phyloP scores from a whole-genome alignment of 1,284 basidiomycete species.

The Ustilago cynodontis region DNA sequence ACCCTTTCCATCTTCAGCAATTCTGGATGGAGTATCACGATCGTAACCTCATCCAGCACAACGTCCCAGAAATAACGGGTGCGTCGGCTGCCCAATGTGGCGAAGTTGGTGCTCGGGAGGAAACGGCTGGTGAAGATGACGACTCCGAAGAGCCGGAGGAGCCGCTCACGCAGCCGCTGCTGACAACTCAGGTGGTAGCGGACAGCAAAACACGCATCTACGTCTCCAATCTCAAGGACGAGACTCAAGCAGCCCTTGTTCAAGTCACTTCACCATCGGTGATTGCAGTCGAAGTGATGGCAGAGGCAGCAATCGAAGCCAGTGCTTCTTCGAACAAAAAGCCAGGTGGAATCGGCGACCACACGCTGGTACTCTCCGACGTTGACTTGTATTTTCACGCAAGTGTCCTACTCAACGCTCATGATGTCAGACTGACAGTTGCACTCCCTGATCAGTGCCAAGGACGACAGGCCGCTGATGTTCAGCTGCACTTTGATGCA shows the following conservation, averaged over 20 bases:
- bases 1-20: slow-evolving; percentile 41
- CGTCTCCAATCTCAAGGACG: slow-evolving; percentile 10
- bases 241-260: slow-evolving; percentile 4
- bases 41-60: slow-evolving; percentile 38
- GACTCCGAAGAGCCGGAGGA: not conserved
- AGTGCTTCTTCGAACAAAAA: not conserved
- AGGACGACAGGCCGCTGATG: not conserved
- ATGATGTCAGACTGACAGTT: slow-evolving; percentile 6
- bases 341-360: not conserved
- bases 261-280: slow-evolving; percentile 1
- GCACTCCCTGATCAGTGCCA: not conserved
- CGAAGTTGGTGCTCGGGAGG: not conserved
- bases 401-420: not conserved
- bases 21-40: slow-evolving; percentile 57
- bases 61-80: not conserved
- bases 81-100: not conserved
- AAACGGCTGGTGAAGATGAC: not conserved
- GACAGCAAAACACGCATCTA: slow-evolving; percentile 2
- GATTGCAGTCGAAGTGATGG: slow-evolving; percentile 20
- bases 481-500: not conserved
- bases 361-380: not conserved
- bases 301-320: slow-evolving; percentile 16
- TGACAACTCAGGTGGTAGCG: slow-evolving; percentile 15
- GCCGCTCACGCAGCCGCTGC: slow-evolving; percentile 14
- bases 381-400: not conserved